Conservation (phyloP, 2,329 filamentous ascomycete species). For the Aureobasidium leucospermi region DNA sequence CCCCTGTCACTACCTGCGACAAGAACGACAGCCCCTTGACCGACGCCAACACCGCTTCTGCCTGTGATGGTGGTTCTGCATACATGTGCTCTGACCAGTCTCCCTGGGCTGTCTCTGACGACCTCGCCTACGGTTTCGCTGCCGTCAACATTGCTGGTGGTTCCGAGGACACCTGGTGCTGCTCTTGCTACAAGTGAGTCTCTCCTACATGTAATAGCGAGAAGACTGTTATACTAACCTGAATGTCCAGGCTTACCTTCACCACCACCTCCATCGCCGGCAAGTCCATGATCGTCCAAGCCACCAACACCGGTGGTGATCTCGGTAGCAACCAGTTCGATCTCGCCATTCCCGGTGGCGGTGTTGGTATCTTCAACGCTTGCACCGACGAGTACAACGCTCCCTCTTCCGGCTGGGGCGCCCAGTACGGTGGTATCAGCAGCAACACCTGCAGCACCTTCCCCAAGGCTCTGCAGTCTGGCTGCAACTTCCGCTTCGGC, state of each 20-base stretch:
- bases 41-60: slow-evolving; percentile 41
- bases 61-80: slow-evolving; percentile 51
- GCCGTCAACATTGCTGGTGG: slow-evolving; percentile 51
- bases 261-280: slow-evolving; percentile 48
- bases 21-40: slow-evolving; percentile 48
- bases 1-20: slow-evolving; percentile 49
- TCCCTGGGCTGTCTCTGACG: slow-evolving; percentile 54
- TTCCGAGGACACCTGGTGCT: slow-evolving; percentile 57
- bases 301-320: slow-evolving; percentile 56
- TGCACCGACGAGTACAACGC: slow-evolving; percentile 35
- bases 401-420: slow-evolving; percentile 45
- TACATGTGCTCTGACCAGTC: slow-evolving; percentile 57
- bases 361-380: slow-evolving; percentile 49
- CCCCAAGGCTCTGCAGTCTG: slow-evolving; percentile 47
- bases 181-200: slow-evolving; percentile 51
- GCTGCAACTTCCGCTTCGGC: slow-evolving; percentile 54
- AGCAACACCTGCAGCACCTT: slow-evolving; percentile 46
- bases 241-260: slow-evolving; percentile 41
- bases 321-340: slow-evolving; percentile 53
- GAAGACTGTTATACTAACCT: background rate
- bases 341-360: slow-evolving; percentile 45
- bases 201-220: background rate
- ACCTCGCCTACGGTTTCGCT: slow-evolving; percentile 57
- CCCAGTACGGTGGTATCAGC: slow-evolving; percentile 51
- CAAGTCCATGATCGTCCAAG: slow-evolving; percentile 58